Conservation (phyloP, 148 eudicot species). For the Tetragonia tetragonoides region DNA sequence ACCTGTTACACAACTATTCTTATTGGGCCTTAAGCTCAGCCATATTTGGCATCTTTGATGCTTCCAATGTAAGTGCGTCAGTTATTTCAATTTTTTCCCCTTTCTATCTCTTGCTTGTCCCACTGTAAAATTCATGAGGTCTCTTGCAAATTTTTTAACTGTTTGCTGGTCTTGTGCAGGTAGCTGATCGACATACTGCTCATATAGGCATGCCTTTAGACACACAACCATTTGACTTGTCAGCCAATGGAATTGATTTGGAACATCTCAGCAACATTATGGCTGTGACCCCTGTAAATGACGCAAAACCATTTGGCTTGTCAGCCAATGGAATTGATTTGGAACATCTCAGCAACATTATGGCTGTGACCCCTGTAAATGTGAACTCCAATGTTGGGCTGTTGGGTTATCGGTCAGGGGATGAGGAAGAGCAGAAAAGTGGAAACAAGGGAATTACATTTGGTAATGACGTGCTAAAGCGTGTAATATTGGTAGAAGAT, state of each 20-base stretch:
- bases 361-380: constrained; percentile 14
- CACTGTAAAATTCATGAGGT: not conserved
- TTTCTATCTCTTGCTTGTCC: not conserved
- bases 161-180: constrained; percentile 25
- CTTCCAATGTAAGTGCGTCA: not conserved
- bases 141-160: constrained; percentile 9
- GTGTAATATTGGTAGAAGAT: constrained; percentile 14
- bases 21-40: not conserved
- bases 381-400: constrained; percentile 16
- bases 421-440: constrained; percentile 20
- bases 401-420: constrained; percentile 25
- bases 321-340: constrained; percentile 13
- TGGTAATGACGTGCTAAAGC: constrained; percentile 13
- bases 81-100: not conserved
- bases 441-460: constrained; percentile 18
- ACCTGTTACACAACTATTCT: not conserved
- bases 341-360: constrained; percentile 13
- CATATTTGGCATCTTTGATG: not conserved
- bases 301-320: constrained; percentile 2
- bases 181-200: constrained; percentile 21
- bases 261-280: constrained; percentile 17
- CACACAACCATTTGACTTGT: constrained; percentile 4
- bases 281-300: constrained; percentile 10
- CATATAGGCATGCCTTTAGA: constrained; percentile 9
- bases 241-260: constrained; percentile 12